A percentile compares a stretch with the other conserved stretches of the same genome.
Evolutionary conservation across 164 flowering plant species (phyloP).

Genomic region (Vitis cinerea): DNA sequence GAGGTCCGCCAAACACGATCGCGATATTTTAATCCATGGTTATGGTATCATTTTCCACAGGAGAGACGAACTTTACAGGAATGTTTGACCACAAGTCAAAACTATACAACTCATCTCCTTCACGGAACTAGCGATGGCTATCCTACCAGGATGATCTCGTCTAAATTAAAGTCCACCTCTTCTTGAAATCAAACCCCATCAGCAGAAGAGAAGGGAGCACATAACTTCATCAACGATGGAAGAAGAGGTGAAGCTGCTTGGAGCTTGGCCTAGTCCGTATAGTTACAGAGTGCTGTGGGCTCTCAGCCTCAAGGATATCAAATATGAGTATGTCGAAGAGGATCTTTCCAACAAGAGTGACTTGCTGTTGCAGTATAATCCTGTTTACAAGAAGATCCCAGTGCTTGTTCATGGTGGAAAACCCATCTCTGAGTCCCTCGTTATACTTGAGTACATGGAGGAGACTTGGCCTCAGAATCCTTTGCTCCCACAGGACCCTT

Average conservation of each 20-base stretch:
- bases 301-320: slow-evolving; percentile 35
- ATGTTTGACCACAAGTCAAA: too few species aligned
- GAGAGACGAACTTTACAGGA: too few species aligned
- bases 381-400: slow-evolving; percentile 41
- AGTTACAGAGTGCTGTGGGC: slow-evolving; percentile 42
- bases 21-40: too few species aligned
- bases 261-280: slow-evolving; percentile 37
- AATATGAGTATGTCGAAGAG: slow-evolving; percentile 35
- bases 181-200: too few species aligned
- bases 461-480: slow-evolving; percentile 38
- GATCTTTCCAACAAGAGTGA: slow-evolving; percentile 27
- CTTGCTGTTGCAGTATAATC: slow-evolving; percentile 24
- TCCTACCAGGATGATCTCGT: too few species aligned
- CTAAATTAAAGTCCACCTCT: too few species aligned
- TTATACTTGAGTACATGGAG: slow-evolving; percentile 41
- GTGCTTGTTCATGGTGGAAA: slow-evolving; percentile 40
- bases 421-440: slow-evolving; percentile 30
- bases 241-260: slow-evolving; percentile 35
- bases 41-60: too few species aligned
- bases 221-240: not conserved
- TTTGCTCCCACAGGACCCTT: slow-evolving; percentile 30
- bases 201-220: not conserved
- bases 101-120: too few species aligned
- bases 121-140: too few species aligned
- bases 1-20: too few species aligned